Evolutionary conservation across 2,329 filamentous ascomycete genomes (phyloP), one percentile per base, ranked within the genome.

Genomic region (Beauveria varroae): DNA sequence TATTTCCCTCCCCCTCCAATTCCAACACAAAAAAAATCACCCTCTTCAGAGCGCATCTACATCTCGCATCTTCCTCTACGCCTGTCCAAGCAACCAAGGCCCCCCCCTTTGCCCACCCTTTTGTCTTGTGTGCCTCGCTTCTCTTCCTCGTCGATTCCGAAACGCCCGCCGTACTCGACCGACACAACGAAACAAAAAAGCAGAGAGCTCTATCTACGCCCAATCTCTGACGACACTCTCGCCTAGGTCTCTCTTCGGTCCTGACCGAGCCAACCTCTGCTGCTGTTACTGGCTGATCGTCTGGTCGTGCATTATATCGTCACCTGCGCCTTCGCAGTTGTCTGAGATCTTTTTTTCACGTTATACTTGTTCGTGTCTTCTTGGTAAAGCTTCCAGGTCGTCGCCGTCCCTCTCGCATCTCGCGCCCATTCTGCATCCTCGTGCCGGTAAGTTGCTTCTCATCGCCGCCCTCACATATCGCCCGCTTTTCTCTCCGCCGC

Each of bases 1-100:
- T 60, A 55, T 60, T 37, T 54, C 58, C 58, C 51, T 55, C 58
- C 57, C 57, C 57, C 51, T 55, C 58, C 50, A 60, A 60, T 51
- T 60, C 51, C 51, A 60, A 55, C 51, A 16, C 41, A 55, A 60
- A 59, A 60, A 24, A 49, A 34, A 60, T 24, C 41, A 44, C 57
- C 30, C 9, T 47, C 28, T 60, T 43, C 41, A 49, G 58, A 60
- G 58, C 58, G 43, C 50, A 60, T 55, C 58, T 60, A 24, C 58
- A 49, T 30, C 41, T 60, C 58, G 57, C 49, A 28, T 41, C 46
- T 47, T 44, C 57, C 47, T 60, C 49, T 46, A 28, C 37, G 40
- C 18, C 16, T 34, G 12, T 53, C 40, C 47, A 51, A 34, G 12
- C 47, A 43, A 51, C 46, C 37, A 41, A 30, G 6, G 9, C 20